These are phyloP conservation scores for Syncephalastrum sp. DNA, from an alignment of 371 early-diverging fungal species.

Conservation along the genomic window DNA sequence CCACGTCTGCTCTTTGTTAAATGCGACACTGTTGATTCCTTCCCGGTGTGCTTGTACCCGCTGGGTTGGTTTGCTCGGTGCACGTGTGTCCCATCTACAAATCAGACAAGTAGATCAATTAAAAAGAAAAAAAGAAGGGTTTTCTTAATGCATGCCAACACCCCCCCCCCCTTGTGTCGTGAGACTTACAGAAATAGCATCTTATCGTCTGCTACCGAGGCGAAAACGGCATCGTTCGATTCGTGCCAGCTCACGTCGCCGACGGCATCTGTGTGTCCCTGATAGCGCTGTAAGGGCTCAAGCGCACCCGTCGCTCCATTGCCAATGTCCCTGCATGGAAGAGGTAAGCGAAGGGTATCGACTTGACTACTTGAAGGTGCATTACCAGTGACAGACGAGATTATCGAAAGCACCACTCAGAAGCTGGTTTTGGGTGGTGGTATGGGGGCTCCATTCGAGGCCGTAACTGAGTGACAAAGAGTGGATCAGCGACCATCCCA, in stretches of 20 bases:
- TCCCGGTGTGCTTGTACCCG: conserved; percentile 83
- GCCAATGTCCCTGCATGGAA: conserved; percentile 30
- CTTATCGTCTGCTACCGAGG: conserved; percentile 96
- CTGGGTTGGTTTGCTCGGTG: conserved; percentile 60
- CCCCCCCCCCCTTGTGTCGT: background rate
- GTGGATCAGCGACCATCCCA: background rate
- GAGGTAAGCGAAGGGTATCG: background rate
- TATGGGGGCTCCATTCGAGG: conserved; percentile 72
- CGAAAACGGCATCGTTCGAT: conserved; percentile 80
- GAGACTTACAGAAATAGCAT: conserved; percentile 78
- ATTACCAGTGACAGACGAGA: conserved; percentile 80
- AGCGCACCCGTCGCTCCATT: conserved; percentile 64
- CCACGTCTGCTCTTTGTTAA: conserved; percentile 85
- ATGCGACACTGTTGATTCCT: conserved; percentile 94
- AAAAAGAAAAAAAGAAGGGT: too few species aligned
- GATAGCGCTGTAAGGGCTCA: conserved; percentile 73
- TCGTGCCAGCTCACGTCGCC: conserved; percentile 94
- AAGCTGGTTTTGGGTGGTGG: conserved; percentile 62
- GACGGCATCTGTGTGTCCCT: conserved; percentile 88
- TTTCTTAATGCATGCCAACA: too few species aligned
- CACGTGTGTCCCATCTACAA: conserved; percentile 71
- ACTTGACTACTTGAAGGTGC: background rate
- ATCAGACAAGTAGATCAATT: too few species aligned
- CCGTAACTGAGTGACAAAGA: conserved; percentile 53
- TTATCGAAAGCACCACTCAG: conserved; percentile 87